Percentiles rank a stretch among this genome's conserved stretches.
Conservation (phyloP, 441 rosid species). For the Populus trichocarpa region DNA sequence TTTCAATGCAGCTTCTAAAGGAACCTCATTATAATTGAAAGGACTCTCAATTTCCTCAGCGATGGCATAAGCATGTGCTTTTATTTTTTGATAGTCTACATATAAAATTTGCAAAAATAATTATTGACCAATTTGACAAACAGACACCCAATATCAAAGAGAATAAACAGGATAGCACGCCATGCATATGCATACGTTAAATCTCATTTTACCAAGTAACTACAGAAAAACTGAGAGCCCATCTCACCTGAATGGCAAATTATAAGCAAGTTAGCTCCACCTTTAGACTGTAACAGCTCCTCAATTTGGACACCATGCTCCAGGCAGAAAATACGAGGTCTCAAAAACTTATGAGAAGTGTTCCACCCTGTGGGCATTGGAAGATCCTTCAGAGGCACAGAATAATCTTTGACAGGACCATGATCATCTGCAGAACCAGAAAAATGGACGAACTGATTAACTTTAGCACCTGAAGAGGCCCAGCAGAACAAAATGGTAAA, state of each 20-base stretch:
- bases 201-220: not conserved
- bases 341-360: conserved; percentile 46
- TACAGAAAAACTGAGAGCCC: conserved; percentile 22
- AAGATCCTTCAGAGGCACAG: conserved; percentile 31
- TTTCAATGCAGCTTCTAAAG: conserved; percentile 54
- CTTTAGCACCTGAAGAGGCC: conserved; percentile 20
- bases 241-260: conserved; percentile 95
- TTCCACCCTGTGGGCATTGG: conserved; percentile 44
- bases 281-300: conserved; percentile 65
- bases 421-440: conserved; percentile 30
- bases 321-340: conserved; percentile 95
- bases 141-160: not conserved
- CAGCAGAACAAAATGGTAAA: conserved; percentile 14
- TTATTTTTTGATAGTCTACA: conserved; percentile 91
- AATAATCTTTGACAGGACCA: conserved; percentile 15
- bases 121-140: not conserved
- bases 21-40: conserved; percentile 63
- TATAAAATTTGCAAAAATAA: conserved; percentile 13
- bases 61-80: conserved; percentile 73
- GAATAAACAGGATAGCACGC: not conserved
- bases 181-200: not conserved
- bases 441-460: conserved; percentile 21
- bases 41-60: conserved; percentile 66
- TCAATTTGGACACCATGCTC: conserved; percentile 84
- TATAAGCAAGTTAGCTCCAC: conserved; percentile 73